Conservation (phyloP, 176 grass and related monocot genomes). For the Dendrocalamus sinicus region DNA sequence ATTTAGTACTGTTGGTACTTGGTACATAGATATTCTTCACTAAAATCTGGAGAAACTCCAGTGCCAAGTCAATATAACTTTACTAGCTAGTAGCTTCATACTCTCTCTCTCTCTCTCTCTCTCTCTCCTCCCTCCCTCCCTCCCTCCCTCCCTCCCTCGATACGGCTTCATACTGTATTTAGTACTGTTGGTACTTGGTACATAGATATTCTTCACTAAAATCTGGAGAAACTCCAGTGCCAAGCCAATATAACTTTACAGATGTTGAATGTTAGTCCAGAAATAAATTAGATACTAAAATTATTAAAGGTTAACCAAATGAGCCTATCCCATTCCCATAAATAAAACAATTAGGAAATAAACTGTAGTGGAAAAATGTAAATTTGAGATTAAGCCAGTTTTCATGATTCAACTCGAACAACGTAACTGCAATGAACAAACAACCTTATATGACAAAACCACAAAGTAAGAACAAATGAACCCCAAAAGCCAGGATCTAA, state of each 20-base stretch:
- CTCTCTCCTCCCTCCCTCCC: too few species aligned
- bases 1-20: not conserved
- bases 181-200: not conserved
- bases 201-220: not conserved
- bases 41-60: not conserved
- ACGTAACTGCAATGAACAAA: not conserved
- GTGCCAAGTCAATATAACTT: not conserved
- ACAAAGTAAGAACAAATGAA: not conserved
- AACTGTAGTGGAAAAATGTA: not conserved
- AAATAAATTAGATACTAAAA: not conserved
- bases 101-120: too few species aligned
- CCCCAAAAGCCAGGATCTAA: not conserved
- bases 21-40: not conserved
- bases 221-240: not conserved
- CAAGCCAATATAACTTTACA: not conserved
- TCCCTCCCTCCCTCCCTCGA: fast-evolving
- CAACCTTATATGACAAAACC: not conserved
- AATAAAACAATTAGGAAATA: constrained; percentile 6
- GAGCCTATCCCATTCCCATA: not conserved
- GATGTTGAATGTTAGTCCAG: not conserved
- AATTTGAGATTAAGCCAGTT: not conserved
- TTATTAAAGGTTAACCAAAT: not conserved
- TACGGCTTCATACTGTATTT: not conserved
- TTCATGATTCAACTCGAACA: constrained; percentile 4
- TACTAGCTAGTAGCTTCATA: not conserved